Evolutionary conservation across 495 filamentous ascomycete genomes (phyloP).

Genomic region (Pyrenopolyporus hunteri): DNA sequence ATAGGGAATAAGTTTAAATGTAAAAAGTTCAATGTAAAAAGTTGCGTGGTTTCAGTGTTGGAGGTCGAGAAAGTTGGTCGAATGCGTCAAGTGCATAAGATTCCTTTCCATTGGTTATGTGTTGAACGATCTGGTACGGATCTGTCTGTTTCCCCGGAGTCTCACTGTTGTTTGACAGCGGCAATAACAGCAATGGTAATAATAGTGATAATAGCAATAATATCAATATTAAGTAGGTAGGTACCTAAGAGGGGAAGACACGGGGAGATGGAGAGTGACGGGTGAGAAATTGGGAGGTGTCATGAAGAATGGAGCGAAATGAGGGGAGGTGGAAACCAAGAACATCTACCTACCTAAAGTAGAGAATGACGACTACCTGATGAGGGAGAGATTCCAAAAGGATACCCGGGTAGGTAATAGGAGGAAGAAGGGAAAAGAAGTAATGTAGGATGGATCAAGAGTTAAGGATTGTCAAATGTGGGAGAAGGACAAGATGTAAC

Average conservation of each 20-base stretch:
- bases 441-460: conserved; percentile 9
- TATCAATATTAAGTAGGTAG: too few relatives aligned
- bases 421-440: conserved; percentile 5
- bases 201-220: too few relatives aligned
- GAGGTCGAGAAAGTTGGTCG: too few relatives aligned
- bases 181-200: too few relatives aligned
- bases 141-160: background rate
- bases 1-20: too few relatives aligned
- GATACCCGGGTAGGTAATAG: conserved; percentile 6
- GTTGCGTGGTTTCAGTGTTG: background rate
- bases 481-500: conserved; percentile 29
- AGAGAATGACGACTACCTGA: background rate
- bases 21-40: too few relatives aligned
- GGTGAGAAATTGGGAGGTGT: background rate
- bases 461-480: conserved; percentile 13
- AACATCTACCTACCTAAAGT: conserved; percentile 1
- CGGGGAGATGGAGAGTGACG: background rate
- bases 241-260: conserved; percentile 16
- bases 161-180: background rate
- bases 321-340: conserved; percentile 1
- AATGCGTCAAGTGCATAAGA: background rate
- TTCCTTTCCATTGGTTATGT: conserved; percentile 14
- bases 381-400: background rate
- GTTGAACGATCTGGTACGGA: conserved; percentile 1
- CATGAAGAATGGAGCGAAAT: background rate